Percentiles rank a stretch among this genome's conserved stretches.
Conservation (phyloP, 495 filamentous ascomycete species). For the Penicillium atrosanguineum region DNA sequence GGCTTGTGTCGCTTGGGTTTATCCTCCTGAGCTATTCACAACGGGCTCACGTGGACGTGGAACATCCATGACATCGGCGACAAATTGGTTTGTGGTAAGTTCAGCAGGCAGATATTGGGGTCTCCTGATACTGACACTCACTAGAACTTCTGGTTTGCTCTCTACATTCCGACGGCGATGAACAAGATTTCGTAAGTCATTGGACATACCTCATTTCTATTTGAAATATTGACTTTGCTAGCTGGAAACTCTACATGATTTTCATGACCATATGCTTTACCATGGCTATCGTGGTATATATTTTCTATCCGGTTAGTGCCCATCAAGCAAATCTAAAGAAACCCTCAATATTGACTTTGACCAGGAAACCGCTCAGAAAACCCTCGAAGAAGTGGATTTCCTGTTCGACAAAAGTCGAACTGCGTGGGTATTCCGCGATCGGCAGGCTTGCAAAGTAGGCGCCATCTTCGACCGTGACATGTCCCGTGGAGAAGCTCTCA, state of each 20-base stretch:
- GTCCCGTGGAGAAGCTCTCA: constrained; percentile 31
- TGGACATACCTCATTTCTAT: not conserved
- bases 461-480: constrained; percentile 33
- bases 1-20: constrained; percentile 24
- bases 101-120: not conserved
- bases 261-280: constrained; percentile 23
- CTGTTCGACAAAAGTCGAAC: constrained; percentile 23
- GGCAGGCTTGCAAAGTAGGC: constrained; percentile 24
- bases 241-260: constrained; percentile 22
- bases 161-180: constrained; percentile 28
- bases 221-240: not conserved
- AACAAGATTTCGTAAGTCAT: constrained; percentile 23
- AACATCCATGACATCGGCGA: constrained; percentile 21
- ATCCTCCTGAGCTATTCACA: constrained; percentile 18
- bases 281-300: constrained; percentile 17
- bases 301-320: constrained; percentile 20
- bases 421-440: constrained; percentile 23
- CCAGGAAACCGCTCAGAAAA: constrained; percentile 22
- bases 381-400: constrained; percentile 28
- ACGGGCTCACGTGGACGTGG: constrained; percentile 17
- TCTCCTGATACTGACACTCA: not conserved
- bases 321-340: not conserved
- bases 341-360: not conserved
- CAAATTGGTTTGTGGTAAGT: constrained; percentile 27
- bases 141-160: constrained; percentile 29